Evolutionary conservation across 768 basidiomycete species (phyloP), one percentile per base, ranked within the genome.

Genomic region (Leccinum imitatum): DNA sequence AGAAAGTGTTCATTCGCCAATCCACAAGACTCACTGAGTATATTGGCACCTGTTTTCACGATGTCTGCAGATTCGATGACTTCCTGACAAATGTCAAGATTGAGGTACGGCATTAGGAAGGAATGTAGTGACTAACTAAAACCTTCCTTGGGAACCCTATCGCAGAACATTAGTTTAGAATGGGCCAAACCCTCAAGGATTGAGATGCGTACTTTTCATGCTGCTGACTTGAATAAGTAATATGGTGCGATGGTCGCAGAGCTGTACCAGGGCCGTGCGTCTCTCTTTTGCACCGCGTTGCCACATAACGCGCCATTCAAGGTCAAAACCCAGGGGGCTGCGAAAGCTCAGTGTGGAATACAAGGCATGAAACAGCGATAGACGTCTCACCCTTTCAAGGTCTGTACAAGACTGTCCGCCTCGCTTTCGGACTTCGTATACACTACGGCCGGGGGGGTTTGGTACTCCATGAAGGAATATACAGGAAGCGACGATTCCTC

Each of bases 321-420:
- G 71, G 67, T 83, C 82, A 30, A 83, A 80, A 7, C 83, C 82
- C 10, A 83, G 48, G 9, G 82, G 77, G 2, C 81, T 82, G 33
- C 8, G 46, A 35, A 57, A 58, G 15, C 11, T 62, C 48, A 58
- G 53, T 35, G 3, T 13, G 15, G 10, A 53, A 47, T 3, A 23
- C 31, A 50, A 25, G 44, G 33, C 3, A 25, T 6, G 10, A 4
- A 25, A 27, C 8, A 3, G 19, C 5, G n/a, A 30, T 44, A 15
- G 11, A 35, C 17, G 14, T 39, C 76, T 64, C 53, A 78, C 75
- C 81, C 76, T 50, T 70, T 69, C 19, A 83, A 64, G 2, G 59
- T 66, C 46, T 70, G 69, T 1, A 77, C 73, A 6, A 81, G 70
- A 25, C 70, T 75, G 50, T 82, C 67, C 0, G 80, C 82, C 53